Conservation (phyloP, 306 rosid species). For the Vigna mungo region DNA sequence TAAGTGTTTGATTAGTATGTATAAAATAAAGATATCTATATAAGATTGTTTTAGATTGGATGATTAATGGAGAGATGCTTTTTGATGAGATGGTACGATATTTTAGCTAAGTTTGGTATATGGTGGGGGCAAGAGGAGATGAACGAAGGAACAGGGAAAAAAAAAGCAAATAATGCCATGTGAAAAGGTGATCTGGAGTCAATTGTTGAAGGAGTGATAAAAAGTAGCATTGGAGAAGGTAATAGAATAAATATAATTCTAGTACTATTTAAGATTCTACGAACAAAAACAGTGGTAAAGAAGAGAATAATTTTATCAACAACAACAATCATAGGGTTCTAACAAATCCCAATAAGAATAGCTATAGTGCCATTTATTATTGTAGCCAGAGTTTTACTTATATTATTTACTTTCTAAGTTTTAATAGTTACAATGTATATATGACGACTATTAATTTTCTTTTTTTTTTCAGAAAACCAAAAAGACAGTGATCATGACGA, state of each 20-base stretch:
- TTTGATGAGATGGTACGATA: not conserved
- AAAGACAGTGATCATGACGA: not conserved
- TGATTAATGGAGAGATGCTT: slow-evolving; percentile 10
- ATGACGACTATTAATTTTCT: not conserved
- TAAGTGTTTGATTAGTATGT: no score
- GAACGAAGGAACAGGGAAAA: not conserved
- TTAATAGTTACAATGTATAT: not conserved
- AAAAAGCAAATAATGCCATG: slow-evolving; percentile 28
- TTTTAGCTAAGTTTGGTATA: no score
- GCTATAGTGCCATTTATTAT: not conserved
- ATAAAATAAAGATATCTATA: no score
- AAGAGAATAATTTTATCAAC: slow-evolving; percentile 45
- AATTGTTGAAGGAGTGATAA: slow-evolving; percentile 16
- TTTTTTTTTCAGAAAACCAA: not conserved
- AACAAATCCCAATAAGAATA: not conserved
- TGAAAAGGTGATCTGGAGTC: slow-evolving; percentile 11
- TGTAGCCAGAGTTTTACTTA: not conserved
- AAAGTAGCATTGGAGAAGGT: slow-evolving; percentile 9
- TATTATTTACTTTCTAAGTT: not conserved
- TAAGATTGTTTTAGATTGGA: not conserved
- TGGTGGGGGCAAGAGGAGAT: not conserved
- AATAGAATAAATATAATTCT: slow-evolving; percentile 30
- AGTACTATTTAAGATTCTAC: slow-evolving; percentile 31
- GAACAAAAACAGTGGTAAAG: slow-evolving; percentile 31
- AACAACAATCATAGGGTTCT: slow-evolving; percentile 1